A percentile compares a stretch with the other conserved stretches of the same genome.
Evolutionary conservation across 306 rosid species (phyloP).

Genomic region (Macrotyloma uniflorum): DNA sequence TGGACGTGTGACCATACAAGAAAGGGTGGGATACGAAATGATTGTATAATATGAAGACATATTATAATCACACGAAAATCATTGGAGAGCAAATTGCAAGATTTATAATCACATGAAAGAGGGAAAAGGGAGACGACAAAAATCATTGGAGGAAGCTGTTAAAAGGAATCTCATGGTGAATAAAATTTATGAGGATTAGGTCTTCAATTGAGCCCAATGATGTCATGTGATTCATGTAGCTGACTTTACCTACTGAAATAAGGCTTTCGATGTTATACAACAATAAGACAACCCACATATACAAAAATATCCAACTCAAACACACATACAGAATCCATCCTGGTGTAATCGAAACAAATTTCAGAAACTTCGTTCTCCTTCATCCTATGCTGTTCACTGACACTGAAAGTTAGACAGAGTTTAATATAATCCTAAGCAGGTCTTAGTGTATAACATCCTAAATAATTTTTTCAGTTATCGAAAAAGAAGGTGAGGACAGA

Average conservation of each 20-base stretch:
- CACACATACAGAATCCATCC: constrained; percentile 6
- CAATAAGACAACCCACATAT: constrained; percentile 22
- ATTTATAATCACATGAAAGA: not conserved
- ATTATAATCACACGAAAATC: no score
- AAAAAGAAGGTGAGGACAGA: not conserved
- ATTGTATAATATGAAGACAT: no score
- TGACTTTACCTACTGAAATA: not conserved
- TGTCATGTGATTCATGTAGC: not conserved
- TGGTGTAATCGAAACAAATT: not conserved
- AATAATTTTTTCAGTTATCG: not conserved
- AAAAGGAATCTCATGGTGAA: not conserved
- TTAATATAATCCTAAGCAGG: not conserved
- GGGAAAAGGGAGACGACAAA: not conserved
- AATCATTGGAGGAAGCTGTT: not conserved
- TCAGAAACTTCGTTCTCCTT: not conserved
- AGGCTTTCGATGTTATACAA: not conserved
- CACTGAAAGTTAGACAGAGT: not conserved
- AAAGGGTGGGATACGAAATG: not conserved
- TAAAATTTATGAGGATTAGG: not conserved
- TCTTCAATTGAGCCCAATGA: not conserved
- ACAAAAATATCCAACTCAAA: constrained; percentile 2
- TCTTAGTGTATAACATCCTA: not conserved
- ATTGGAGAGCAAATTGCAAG: not conserved
- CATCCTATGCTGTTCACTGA: constrained; percentile 11
- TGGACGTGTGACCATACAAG: not conserved